Conservation (phyloP, 192 early-diverging fungal genomes). For the Podila minutissima region DNA sequence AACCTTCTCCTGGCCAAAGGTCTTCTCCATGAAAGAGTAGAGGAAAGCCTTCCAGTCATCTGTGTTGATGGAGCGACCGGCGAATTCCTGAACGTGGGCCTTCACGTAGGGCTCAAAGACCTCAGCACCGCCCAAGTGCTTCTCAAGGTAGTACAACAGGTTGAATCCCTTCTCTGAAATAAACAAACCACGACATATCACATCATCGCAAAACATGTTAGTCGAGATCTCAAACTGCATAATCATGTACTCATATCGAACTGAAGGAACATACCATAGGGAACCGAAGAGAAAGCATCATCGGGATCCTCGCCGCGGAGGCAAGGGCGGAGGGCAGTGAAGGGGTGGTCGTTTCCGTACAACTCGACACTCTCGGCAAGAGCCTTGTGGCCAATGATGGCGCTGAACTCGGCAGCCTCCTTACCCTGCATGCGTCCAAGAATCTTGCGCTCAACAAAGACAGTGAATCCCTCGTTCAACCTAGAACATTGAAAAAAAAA, state of each 20-base stretch:
- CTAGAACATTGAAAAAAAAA: slow-evolving; percentile 78
- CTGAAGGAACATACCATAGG: slow-evolving; percentile 70
- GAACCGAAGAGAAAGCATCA: slow-evolving; percentile 79
- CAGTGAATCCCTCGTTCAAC: slow-evolving; percentile 97
- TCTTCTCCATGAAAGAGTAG: slow-evolving; percentile 78
- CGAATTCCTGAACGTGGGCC: slow-evolving; percentile 83
- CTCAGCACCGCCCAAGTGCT: slow-evolving; percentile 81
- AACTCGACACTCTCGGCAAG: slow-evolving; percentile 74
- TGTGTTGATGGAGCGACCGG: slow-evolving; percentile 89
- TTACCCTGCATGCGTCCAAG: slow-evolving; percentile 83
- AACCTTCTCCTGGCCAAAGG: slow-evolving; percentile 71
- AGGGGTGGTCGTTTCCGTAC: slow-evolving; percentile 68
- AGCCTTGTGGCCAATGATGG: slow-evolving; percentile 85
- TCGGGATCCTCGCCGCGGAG: slow-evolving; percentile 81
- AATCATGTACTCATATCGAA: too few species aligned
- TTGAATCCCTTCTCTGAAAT: slow-evolving; percentile 92
- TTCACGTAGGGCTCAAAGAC: slow-evolving; percentile 90
- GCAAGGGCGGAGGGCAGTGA: slow-evolving; percentile 77
- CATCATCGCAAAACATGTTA: neutral
- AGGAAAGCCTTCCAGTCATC: slow-evolving; percentile 88
- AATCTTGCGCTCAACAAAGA: slow-evolving; percentile 94
- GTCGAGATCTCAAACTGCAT: too few species aligned
- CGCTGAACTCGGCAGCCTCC: slow-evolving; percentile 77
- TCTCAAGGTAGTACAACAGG: slow-evolving; percentile 92
- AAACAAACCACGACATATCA: slow-evolving; percentile 8